Evolutionary conservation across 805 yeast species (phyloP).

Genomic region (Yamadazyma sp.): DNA sequence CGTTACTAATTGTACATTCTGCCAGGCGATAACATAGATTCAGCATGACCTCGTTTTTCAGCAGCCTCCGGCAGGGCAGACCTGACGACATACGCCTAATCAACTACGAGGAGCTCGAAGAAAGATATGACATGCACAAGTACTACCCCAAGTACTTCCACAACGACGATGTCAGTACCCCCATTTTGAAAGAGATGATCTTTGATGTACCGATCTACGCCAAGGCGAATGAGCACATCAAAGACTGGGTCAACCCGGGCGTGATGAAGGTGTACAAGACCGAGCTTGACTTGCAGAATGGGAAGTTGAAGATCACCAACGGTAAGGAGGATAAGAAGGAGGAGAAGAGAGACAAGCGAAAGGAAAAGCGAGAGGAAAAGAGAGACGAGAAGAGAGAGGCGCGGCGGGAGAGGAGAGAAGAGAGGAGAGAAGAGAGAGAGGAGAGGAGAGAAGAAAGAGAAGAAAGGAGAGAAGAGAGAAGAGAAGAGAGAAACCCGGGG

Average conservation of each 20-base stretch:
- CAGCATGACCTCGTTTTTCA: no score
- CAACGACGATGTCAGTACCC: constrained; percentile 37
- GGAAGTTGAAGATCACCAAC: constrained; percentile 14
- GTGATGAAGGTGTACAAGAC: constrained; percentile 19
- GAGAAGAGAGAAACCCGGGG: neutral
- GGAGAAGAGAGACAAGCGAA: constrained; percentile 9
- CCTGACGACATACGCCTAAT: constrained; percentile 24
- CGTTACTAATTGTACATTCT: no score
- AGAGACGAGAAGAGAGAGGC: constrained; percentile 11
- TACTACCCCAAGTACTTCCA: constrained; percentile 41
- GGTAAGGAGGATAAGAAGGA: constrained; percentile 6
- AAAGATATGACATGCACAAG: constrained; percentile 33
- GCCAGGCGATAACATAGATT: no score
- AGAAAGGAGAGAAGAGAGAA: constrained; percentile 5
- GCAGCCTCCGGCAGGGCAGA: no score
- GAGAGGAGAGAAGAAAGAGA: constrained; percentile 2
- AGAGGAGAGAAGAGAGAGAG: neutral
- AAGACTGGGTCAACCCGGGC: constrained; percentile 18
- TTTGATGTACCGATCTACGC: constrained; percentile 41
- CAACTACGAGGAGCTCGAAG: constrained; percentile 38
- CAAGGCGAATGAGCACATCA: constrained; percentile 35
- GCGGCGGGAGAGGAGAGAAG: constrained; percentile 3
- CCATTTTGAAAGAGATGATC: constrained; percentile 33
- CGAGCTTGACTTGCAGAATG: constrained; percentile 16
- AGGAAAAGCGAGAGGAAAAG: constrained; percentile 6